Evolutionary conservation across 257 asterid species (phyloP), one percentile per base, ranked within the genome.

Genomic region (Anisodus acutangulus): DNA sequence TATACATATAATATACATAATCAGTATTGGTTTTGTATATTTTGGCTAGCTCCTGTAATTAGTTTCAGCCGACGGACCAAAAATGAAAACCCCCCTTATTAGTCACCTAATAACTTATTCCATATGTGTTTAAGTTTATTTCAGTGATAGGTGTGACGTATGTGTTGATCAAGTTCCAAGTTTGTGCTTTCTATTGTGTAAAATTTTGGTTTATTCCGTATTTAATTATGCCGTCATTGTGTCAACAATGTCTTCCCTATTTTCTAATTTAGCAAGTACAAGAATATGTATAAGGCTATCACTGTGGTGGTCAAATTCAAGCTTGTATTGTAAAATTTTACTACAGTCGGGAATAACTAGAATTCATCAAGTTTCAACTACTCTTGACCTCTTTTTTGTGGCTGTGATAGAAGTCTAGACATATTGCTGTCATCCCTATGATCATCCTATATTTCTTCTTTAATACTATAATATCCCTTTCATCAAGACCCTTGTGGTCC

Each of bases 261-360:
- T 8, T 54, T 51, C 51, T 68, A 15, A 31, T 53, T 78, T 49
- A 22, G 82, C 81, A 78, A 76, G 64, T 78, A 78, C 64, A 76
- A 49, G 60, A 47, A 74, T 74, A 12, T 74, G 19, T 26, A 8
- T 26, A 78, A 53, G 47, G 63, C 47, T 76, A 76, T 51, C 47
- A 51, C 7, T 51, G 8, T 51, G 63, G 45, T 22, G 81, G 62
- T 53, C 19, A 62, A 22, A 22, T 51, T 72, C 81, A 76, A 22
- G 81, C 45, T 17, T 70, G 79, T 76, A 76, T 51, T 26, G 47
- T 76, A 76, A 76, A 74, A 3, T 51, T 49, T 51, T 49, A 76
- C 62, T 22, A 49, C 11, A 49, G 49, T 74, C 60, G 47, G 81
- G 63, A 76, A 26, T 13, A 74, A 76, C 47, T 49, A 51, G 31